Conservation (phyloP, 1,284 basidiomycete species). For the Ustilago tritici region DNA sequence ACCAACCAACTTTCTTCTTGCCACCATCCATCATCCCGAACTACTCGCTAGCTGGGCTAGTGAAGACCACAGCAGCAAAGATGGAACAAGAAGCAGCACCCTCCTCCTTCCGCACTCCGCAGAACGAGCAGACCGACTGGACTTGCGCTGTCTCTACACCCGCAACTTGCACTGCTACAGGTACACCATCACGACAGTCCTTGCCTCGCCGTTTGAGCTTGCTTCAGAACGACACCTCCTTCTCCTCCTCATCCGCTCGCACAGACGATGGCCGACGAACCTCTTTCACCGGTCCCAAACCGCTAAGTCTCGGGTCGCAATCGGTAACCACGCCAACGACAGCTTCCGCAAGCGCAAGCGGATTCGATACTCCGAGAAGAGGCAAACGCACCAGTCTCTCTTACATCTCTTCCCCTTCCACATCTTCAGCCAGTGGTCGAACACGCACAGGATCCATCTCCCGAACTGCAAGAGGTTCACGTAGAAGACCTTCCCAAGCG, state of each 20-base stretch:
- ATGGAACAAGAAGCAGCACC: conserved; percentile 21
- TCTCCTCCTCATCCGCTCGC: conserved; percentile 5
- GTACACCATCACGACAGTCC: conserved; percentile 24
- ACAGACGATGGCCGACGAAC: conserved; percentile 14
- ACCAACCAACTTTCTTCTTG: background rate
- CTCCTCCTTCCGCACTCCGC: conserved; percentile 32
- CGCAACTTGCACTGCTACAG: background rate
- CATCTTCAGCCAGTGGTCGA: conserved; percentile 13
- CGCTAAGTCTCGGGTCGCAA: conserved; percentile 29
- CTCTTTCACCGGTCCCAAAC: conserved; percentile 29
- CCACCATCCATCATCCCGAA: background rate
- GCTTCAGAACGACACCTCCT: conserved; percentile 27
- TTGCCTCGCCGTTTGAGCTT: conserved; percentile 34
- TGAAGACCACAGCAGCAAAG: background rate
- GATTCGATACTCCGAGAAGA: conserved; percentile 28
- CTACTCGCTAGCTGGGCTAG: conserved; percentile 34
- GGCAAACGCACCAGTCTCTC: conserved; percentile 40
- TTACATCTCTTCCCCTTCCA: conserved; percentile 47
- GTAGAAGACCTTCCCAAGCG: conserved; percentile 27
- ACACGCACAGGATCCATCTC: conserved; percentile 31
- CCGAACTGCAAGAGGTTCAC: conserved; percentile 3
- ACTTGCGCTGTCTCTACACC: conserved; percentile 2
- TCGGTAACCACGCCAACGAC: conserved; percentile 7
- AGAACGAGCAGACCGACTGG: conserved; percentile 27
- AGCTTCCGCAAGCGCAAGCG: background rate